Conservation (phyloP, 768 basidiomycete genomes). For the Lentinus tigrinus region DNA sequence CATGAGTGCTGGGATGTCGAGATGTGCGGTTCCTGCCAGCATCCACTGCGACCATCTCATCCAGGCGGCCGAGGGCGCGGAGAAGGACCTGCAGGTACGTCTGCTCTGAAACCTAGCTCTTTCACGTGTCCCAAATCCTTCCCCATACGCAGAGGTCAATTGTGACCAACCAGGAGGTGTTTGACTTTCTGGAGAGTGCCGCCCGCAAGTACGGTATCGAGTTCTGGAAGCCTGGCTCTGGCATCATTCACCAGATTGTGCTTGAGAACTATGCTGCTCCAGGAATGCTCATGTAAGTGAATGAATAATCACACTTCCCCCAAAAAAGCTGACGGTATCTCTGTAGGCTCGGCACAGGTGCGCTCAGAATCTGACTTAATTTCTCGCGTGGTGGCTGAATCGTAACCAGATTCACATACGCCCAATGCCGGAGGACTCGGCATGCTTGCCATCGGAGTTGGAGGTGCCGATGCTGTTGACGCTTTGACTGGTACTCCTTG, state of each 20-base stretch:
- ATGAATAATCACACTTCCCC: slow-evolving; percentile 2
- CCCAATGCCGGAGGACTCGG: slow-evolving; percentile 98
- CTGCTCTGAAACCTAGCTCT: neutral
- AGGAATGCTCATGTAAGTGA: slow-evolving; percentile 81
- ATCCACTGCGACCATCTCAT: slow-evolving; percentile 99
- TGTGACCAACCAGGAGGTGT: slow-evolving; percentile 90
- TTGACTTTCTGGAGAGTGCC: slow-evolving; percentile 94
- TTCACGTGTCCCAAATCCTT: neutral
- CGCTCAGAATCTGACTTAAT: slow-evolving; percentile 2
- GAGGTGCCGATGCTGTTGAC: slow-evolving; percentile 97
- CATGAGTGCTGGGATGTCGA: slow-evolving; percentile 89
- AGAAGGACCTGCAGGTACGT: slow-evolving; percentile 75
- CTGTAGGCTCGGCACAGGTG: slow-evolving; percentile 79
- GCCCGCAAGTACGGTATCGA: slow-evolving; percentile 92
- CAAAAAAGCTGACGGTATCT: slow-evolving; percentile 5
- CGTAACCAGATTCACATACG: slow-evolving; percentile 80
- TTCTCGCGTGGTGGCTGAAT: neutral
- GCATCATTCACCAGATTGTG: slow-evolving; percentile 97
- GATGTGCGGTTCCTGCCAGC: slow-evolving; percentile 82
- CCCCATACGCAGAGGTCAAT: slow-evolving; percentile 63
- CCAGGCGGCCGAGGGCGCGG: slow-evolving; percentile 87
- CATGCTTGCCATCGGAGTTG: slow-evolving; percentile 96
- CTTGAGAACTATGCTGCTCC: slow-evolving; percentile 97
- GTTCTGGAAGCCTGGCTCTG: slow-evolving; percentile 95
- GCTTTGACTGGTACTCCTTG: slow-evolving; percentile 98